Conservation (phyloP, 768 basidiomycete genomes). For the Podaxis sp. region DNA sequence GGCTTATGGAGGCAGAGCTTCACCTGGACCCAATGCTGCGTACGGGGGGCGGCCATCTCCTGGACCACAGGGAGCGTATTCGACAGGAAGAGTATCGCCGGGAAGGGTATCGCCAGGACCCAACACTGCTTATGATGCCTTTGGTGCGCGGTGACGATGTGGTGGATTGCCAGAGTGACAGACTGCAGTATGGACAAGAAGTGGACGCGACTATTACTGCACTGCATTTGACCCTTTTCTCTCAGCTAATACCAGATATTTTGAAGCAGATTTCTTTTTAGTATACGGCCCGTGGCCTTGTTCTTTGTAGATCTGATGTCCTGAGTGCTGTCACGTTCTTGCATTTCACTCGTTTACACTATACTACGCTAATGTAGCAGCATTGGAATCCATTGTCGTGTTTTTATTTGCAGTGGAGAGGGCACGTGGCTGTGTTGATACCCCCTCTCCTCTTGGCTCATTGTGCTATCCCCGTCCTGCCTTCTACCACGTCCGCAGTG, state of each 20-base stretch:
- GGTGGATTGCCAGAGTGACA: neutral
- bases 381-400: conserved; percentile 4
- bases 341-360: conserved; percentile 11
- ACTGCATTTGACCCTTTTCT: neutral
- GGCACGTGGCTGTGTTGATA: conserved; percentile 9
- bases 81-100: conserved; percentile 29
- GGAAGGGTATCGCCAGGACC: conserved; percentile 37
- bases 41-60: conserved; percentile 30
- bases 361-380: conserved; percentile 12
- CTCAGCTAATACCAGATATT: neutral
- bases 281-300: conserved; percentile 1
- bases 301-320: conserved; percentile 11
- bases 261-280: neutral
- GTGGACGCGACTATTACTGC: conserved; percentile 1
- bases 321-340: conserved; percentile 9
- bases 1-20: conserved; percentile 26
- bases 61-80: conserved; percentile 29
- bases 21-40: conserved; percentile 25
- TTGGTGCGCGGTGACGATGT: conserved; percentile 7
- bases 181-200: neutral
- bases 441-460: neutral
- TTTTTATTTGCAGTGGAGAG: neutral
- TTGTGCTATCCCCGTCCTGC: neutral
- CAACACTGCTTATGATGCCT: conserved; percentile 30
- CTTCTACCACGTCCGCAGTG: neutral